phyloP scores from a whole-genome alignment of 1,139 yeast species.

The Scheffersomyces insectosa region DNA sequence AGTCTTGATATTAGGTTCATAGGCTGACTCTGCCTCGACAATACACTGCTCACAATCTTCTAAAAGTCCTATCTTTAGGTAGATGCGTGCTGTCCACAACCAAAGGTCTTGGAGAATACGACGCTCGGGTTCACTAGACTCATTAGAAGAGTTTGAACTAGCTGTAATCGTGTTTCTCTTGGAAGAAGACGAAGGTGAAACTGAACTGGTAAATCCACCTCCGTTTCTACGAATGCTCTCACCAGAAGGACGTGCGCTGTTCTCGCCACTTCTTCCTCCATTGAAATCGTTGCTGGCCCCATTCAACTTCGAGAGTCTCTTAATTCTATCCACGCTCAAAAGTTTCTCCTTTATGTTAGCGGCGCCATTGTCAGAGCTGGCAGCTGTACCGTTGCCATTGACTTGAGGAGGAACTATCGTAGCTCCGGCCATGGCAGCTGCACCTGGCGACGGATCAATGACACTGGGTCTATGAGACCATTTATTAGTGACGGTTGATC shows the following conservation, averaged over 20 bases:
- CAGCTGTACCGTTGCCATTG: not conserved
- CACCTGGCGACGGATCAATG: conserved; percentile 32
- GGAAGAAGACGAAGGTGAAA: not conserved
- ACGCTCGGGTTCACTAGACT: conserved; percentile 18
- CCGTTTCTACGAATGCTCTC: not conserved
- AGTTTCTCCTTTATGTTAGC: conserved; percentile 13
- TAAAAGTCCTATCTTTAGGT: conserved; percentile 53
- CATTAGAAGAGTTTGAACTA: not conserved
- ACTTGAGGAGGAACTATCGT: not conserved
- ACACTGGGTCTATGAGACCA: conserved; percentile 54
- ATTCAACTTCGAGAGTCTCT: conserved; percentile 17
- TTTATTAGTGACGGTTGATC: conserved; percentile 19
- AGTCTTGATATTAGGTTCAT: conserved; percentile 53
- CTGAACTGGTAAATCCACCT: not conserved
- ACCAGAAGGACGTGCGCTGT: not conserved
- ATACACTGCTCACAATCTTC: conserved; percentile 74
- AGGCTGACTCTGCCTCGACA: conserved; percentile 63
- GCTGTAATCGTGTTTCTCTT: not conserved
- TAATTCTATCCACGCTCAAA: conserved; percentile 21
- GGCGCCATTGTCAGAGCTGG: not conserved
- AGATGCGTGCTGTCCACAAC: conserved; percentile 73
- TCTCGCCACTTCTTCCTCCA: conserved; percentile 4
- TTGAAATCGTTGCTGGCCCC: conserved; percentile 1
- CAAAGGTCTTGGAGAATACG: conserved; percentile 62
- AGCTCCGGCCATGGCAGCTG: conserved; percentile 9